Conservation (phyloP, 306 rosid genomes). For the Cercis canadensis region DNA sequence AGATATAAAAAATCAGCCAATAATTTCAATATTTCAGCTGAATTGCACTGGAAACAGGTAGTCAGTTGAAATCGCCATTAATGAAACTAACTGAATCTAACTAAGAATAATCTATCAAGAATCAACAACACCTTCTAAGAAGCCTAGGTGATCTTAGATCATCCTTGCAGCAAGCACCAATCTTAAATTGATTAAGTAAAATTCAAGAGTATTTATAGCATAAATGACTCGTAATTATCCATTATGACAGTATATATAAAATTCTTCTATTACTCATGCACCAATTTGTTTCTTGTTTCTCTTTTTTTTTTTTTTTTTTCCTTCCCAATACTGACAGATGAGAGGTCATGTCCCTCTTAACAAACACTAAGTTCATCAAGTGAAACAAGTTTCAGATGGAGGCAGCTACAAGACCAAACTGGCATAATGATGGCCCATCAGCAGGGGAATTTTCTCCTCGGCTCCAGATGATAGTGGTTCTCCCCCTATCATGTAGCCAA, state of each 20-base stretch:
- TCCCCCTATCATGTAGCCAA: conserved; percentile 58
- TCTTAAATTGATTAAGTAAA: neutral
- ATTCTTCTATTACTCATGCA: conserved; percentile 14
- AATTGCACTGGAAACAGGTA: no score
- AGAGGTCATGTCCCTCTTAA: neutral
- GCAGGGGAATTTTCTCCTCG: conserved; percentile 21
- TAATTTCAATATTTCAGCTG: no score
- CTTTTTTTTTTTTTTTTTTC: neutral
- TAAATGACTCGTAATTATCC: conserved; percentile 15
- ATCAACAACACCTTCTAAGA: no score
- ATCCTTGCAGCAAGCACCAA: neutral
- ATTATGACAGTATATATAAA: conserved; percentile 19
- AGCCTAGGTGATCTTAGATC: no score
- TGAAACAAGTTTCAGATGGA: conserved; percentile 15
- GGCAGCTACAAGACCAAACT: neutral
- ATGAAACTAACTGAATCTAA: no score
- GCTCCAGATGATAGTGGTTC: conserved; percentile 26
- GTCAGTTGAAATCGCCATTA: no score
- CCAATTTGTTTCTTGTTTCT: conserved; percentile 19
- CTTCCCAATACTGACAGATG: neutral
- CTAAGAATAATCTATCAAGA: no score
- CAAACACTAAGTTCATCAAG: conserved; percentile 33
- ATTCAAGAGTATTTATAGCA: neutral
- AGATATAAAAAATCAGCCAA: no score
- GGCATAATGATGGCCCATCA: conserved; percentile 27